These are phyloP conservation scores for Actinomortierella wolfii DNA, from an alignment of 371 early-diverging fungal species.

Conservation along the genomic window DNA sequence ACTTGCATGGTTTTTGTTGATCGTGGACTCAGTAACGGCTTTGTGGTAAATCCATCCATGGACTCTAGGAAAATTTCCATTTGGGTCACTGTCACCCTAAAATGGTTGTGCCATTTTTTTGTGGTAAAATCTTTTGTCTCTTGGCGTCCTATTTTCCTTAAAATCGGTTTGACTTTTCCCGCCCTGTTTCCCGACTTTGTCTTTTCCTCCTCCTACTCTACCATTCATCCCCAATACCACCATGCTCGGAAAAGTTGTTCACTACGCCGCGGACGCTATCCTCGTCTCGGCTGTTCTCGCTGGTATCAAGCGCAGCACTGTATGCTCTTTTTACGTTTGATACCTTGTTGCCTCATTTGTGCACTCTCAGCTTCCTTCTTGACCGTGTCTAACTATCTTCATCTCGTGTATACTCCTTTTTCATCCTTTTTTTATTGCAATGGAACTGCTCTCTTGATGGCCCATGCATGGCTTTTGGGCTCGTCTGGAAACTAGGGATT, in stretches of 20 bases:
- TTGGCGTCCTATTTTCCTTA: background rate
- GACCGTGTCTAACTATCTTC: background rate
- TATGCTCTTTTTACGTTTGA: slow-evolving; percentile 26
- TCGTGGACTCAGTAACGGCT: too few species aligned
- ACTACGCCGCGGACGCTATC: slow-evolving; percentile 72
- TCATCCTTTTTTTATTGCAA: background rate
- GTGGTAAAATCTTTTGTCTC: slow-evolving; percentile 1
- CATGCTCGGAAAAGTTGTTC: slow-evolving; percentile 67
- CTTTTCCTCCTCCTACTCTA: slow-evolving; percentile 7
- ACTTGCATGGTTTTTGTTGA: too few species aligned
- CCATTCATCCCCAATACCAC: slow-evolving; percentile 12
- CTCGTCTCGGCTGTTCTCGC: slow-evolving; percentile 78
- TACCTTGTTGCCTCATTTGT: background rate
- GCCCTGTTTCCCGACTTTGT: background rate
- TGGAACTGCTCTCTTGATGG: too few species aligned
- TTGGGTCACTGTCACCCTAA: too few species aligned
- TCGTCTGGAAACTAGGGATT: too few species aligned
- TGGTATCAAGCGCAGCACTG: slow-evolving; percentile 76
- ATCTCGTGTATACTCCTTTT: too few species aligned
- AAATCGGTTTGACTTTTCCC: background rate
- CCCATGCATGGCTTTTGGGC: too few species aligned
- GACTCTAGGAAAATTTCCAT: background rate
- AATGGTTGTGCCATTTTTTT: too few species aligned
- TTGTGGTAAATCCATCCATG: too few species aligned
- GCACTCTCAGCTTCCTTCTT: background rate